Evolutionary conservation across 2,329 filamentous ascomycete species (phyloP), one percentile per base, ranked within the genome.

Genomic region (Dactylonectria macrodidyma): DNA sequence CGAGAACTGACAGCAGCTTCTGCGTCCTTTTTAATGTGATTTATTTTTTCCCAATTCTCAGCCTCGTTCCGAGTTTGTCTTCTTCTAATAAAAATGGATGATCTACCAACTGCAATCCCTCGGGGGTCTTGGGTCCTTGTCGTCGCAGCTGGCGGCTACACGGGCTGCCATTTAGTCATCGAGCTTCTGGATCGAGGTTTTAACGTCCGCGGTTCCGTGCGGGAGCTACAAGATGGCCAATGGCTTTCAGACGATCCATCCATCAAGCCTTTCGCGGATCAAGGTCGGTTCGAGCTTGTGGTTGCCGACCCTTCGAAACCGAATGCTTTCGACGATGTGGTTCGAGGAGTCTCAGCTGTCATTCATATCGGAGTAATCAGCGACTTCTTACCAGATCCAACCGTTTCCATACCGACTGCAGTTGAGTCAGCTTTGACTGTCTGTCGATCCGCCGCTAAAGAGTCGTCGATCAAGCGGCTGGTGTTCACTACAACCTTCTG

Each of bases 141-240:
- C 26, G 48, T 51, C 7, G 48, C 48, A 51, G 48, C 48, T 33
- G 26, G 48, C 48, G 48, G 48, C 48, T 51, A 51, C 48, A 51
- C 48, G 3, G 48, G 48, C 48, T 51, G 48, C 26, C 48, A 51
- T 51, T 1, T 51, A 7, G 48, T 33, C 48, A 51, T 51, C 26
- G 48, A 51, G 26, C 16, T 51, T 19, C 48, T 51, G 14, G 8
- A 51, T n/a, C 26, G 48, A 19, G 48, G 48, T 4, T 51, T 51
- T 12, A 51, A 51, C 26, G 48, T 51, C 48, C 24, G 48, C 26
- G 48, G 48, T 2, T 51, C 48, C 2, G 48, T 19, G 26, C 48
- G 48, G 16, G 6, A 51, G 48, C 7, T 51, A 5, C 24, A 51
- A 51, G 9, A 51, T 11, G 48, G 14, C 1, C 26, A 51, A 9